phyloP scores from a whole-genome alignment of 1,284 basidiomycete species.

The Pseudomicrostroma phylloplanum region DNA sequence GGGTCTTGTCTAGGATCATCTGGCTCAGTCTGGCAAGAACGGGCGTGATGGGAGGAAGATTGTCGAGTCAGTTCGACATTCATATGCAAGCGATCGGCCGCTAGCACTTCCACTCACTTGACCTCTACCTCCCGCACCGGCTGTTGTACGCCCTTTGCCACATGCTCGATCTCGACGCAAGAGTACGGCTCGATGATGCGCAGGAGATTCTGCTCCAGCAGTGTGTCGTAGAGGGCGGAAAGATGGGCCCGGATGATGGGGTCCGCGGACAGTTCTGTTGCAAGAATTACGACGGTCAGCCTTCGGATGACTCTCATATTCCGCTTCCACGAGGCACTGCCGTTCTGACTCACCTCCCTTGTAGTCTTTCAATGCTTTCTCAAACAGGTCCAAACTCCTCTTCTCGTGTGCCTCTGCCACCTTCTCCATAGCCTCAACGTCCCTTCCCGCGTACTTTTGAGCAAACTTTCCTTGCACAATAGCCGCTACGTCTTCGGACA shows the following conservation, averaged over 20 bases:
- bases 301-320: neutral
- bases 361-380: conserved; percentile 78
- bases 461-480: conserved; percentile 82
- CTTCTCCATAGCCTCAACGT: conserved; percentile 91
- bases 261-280: conserved; percentile 81
- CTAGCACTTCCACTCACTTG: conserved; percentile 61
- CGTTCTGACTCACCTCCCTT: conserved; percentile 62
- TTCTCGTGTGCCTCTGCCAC: conserved; percentile 89
- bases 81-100: neutral
- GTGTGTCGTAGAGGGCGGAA: conserved; percentile 83
- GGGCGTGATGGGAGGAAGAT: neutral
- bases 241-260: conserved; percentile 90
- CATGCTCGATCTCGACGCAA: conserved; percentile 79
- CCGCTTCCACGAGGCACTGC: neutral
- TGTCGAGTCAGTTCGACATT: neutral
- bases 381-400: conserved; percentile 80
- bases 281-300: neutral
- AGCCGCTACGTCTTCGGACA: conserved; percentile 83
- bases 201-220: conserved; percentile 88
- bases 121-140: conserved; percentile 85
- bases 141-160: conserved; percentile 83
- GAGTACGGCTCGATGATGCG: conserved; percentile 93
- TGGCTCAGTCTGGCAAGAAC: conserved; percentile 63
- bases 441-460: conserved; percentile 68
- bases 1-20: conserved; percentile 94